Percentiles rank a stretch among this genome's conserved stretches.
Evolutionary conservation across 2,329 filamentous ascomycete genomes (phyloP).

Genomic region (Colletotrichum truncatum): DNA sequence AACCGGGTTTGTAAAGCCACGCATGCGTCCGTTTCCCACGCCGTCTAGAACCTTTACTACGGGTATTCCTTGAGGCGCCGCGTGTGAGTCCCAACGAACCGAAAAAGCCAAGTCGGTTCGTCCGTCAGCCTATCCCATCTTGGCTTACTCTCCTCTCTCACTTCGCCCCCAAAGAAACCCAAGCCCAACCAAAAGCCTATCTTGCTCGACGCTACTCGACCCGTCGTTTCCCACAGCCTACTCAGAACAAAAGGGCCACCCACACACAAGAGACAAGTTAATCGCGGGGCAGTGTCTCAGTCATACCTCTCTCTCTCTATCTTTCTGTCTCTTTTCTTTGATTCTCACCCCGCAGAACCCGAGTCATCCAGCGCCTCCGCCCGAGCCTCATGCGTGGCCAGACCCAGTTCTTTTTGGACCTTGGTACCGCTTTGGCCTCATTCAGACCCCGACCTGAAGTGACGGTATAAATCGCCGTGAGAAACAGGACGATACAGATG

Average conservation of each 20-base stretch:
- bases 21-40: too few species aligned
- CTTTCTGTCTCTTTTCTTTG: neutral
- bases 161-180: too few species aligned
- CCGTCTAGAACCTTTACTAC: too few species aligned
- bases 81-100: too few species aligned
- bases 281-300: neutral
- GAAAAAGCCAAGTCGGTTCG: constrained; percentile 5
- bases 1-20: too few species aligned
- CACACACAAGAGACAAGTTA: constrained; percentile 1
- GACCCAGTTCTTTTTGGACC: neutral
- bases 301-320: neutral
- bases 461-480: too few species aligned
- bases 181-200: too few species aligned
- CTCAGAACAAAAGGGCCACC: neutral
- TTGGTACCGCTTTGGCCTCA: neutral
- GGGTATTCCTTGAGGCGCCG: too few species aligned
- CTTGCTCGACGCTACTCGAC: too few species aligned
- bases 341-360: constrained; percentile 4
- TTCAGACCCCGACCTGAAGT: neutral
- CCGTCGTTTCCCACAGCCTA: neutral
- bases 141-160: neutral
- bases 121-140: neutral
- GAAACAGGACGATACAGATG: too few species aligned
- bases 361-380: neutral
- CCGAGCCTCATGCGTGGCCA: neutral